Percentiles rank a stretch among this genome's conserved stretches.
Evolutionary conservation across 768 basidiomycete species (phyloP).

Genomic region (Lentinula aciculospora): DNA sequence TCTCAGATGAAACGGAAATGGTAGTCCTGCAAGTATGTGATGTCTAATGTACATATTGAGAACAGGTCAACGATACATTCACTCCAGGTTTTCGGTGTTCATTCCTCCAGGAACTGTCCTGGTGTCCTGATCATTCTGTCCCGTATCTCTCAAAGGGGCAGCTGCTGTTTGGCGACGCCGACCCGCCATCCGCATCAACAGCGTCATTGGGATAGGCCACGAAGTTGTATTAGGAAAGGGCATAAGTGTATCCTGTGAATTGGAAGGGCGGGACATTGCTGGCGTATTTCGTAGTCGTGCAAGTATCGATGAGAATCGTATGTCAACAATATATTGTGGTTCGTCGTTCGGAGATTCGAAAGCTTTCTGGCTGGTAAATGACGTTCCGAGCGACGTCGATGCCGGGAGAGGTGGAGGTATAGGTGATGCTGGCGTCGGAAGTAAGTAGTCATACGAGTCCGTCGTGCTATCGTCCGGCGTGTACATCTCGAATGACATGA

Average conservation of each 20-base stretch:
- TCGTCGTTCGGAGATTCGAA: constrained; percentile 15
- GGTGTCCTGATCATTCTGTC: constrained; percentile 9
- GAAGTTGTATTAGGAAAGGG: constrained; percentile 60
- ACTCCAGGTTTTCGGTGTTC: constrained; percentile 18
- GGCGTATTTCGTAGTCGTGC: constrained; percentile 53
- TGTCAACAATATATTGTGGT: constrained; percentile 53
- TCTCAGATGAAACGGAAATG: constrained; percentile 42
- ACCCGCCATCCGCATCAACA: constrained; percentile 26
- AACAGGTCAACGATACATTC: constrained; percentile 13
- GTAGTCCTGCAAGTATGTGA: constrained; percentile 12
- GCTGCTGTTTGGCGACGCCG: constrained; percentile 47
- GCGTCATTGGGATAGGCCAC: constrained; percentile 23
- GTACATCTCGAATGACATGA: constrained; percentile 63
- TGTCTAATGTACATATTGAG: constrained; percentile 6
- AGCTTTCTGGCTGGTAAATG: neutral
- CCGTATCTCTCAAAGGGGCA: constrained; percentile 14
- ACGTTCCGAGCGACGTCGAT: constrained; percentile 9
- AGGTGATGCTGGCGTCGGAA: constrained; percentile 18
- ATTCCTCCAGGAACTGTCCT: constrained; percentile 31
- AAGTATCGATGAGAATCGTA: constrained; percentile 49
- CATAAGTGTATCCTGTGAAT: constrained; percentile 28
- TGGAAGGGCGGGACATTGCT: constrained; percentile 24
- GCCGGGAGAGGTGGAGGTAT: constrained; percentile 10
- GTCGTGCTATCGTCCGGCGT: constrained; percentile 31
- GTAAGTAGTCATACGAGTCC: constrained; percentile 22